Percentiles rank a stretch among this genome's conserved stretches.
Conservation (phyloP, 768 basidiomycete species). For the Royoungia palumana region DNA sequence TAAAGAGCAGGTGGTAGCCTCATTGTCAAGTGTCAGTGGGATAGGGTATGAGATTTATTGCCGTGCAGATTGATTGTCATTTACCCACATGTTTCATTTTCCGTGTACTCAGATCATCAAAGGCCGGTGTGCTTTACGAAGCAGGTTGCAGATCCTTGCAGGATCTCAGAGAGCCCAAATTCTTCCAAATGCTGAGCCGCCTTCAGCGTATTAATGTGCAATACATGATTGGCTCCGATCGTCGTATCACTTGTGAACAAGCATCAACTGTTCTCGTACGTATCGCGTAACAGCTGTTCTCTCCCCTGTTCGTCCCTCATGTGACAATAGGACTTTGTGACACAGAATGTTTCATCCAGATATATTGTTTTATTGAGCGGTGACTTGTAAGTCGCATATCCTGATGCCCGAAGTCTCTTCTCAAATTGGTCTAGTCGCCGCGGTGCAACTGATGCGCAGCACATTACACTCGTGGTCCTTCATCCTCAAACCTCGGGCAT, state of each 20-base stretch:
- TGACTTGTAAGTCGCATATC: conserved; percentile 50
- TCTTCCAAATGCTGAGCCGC: conserved; percentile 35
- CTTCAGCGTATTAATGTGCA: conserved; percentile 37
- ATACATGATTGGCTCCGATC: conserved; percentile 40
- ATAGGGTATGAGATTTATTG: conserved; percentile 44
- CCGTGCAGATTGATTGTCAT: background rate
- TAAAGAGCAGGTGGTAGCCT: conserved; percentile 27
- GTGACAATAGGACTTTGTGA: conserved; percentile 45
- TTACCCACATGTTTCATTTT: background rate
- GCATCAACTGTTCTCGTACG: conserved; percentile 47
- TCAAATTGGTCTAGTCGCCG: conserved; percentile 43
- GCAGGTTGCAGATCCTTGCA: conserved; percentile 47
- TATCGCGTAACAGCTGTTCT: background rate
- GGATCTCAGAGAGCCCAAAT: conserved; percentile 40
- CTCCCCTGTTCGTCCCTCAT: background rate
- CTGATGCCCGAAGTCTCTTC: background rate
- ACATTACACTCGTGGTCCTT: conserved; percentile 14
- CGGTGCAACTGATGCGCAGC: conserved; percentile 22
- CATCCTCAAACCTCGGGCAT: conserved; percentile 12
- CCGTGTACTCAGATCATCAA: conserved; percentile 10
- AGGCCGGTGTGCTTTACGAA: conserved; percentile 45
- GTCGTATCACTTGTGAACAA: conserved; percentile 37
- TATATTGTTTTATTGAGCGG: conserved; percentile 52
- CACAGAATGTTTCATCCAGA: conserved; percentile 42
- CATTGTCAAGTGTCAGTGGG: conserved; percentile 39